A percentile compares a stretch with the other conserved stretches of the same genome.
phyloP scores from a whole-genome alignment of 495 filamentous ascomycete species.

The Lophiostoma macrostomum region DNA sequence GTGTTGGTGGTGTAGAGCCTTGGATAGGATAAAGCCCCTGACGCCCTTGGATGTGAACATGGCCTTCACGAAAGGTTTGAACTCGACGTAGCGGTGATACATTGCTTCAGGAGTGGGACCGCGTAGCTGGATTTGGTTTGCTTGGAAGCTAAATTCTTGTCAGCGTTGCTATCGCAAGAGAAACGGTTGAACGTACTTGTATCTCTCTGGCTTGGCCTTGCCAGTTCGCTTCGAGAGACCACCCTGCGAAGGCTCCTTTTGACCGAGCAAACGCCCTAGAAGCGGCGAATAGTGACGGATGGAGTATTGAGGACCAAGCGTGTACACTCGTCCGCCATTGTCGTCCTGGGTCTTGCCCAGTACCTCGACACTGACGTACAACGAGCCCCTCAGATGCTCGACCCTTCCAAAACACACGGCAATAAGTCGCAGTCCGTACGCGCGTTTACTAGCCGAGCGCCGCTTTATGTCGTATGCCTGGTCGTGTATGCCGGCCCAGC shows the following conservation, averaged over 20 bases:
- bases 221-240: constrained; percentile 34
- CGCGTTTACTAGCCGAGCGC: constrained; percentile 78
- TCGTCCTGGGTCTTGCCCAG: constrained; percentile 68
- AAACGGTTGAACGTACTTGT: constrained; percentile 67
- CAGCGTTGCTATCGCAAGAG: too few species aligned
- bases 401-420: constrained; percentile 54
- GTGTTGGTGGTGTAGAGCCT: constrained; percentile 87
- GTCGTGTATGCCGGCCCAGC: constrained; percentile 66
- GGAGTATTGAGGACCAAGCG: constrained; percentile 71
- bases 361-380: constrained; percentile 68
- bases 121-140: constrained; percentile 82
- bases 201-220: constrained; percentile 58
- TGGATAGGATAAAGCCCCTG: constrained; percentile 73
- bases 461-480: constrained; percentile 72
- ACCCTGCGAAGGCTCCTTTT: constrained; percentile 57
- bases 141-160: constrained; percentile 81
- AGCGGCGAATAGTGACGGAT: constrained; percentile 84
- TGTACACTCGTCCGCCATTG: constrained; percentile 75
- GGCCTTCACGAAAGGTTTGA: constrained; percentile 80
- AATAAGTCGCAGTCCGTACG: constrained; percentile 67
- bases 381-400: constrained; percentile 55
- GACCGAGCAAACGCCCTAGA: constrained; percentile 76
- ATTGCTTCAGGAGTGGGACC: constrained; percentile 76
- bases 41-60: constrained; percentile 81
- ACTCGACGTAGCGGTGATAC: constrained; percentile 90